A percentile compares a stretch with the other conserved stretches of the same genome.
These are phyloP conservation scores for Pilasporangium apinafurcum DNA, from an alignment of 352 stramenopile species.

Conservation along the genomic window DNA sequence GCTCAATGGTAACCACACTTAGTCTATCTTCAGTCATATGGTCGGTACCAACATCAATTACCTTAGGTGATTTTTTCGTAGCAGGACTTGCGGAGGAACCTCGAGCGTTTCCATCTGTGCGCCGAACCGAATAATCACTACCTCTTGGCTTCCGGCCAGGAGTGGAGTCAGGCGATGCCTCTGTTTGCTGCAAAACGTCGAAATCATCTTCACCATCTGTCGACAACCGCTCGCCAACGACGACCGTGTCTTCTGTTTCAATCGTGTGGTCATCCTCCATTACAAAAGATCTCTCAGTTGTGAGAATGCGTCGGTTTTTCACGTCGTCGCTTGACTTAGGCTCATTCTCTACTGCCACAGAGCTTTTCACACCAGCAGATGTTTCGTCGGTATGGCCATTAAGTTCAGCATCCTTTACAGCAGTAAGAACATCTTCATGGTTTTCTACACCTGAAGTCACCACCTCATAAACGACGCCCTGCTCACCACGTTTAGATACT, in stretches of 20 bases:
- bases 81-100: too few species aligned
- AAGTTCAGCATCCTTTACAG: too few species aligned
- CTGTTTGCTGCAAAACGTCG: slow-evolving; percentile 8
- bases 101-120: too few species aligned
- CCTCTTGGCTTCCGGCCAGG: too few species aligned
- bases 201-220: slow-evolving; percentile 54
- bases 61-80: too few species aligned
- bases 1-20: neutral
- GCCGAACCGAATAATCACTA: too few species aligned
- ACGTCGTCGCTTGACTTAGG: neutral
- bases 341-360: neutral
- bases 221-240: slow-evolving; percentile 47
- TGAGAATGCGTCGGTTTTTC: slow-evolving; percentile 43
- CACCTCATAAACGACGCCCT: too few species aligned
- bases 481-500: too few species aligned
- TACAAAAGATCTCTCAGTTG: slow-evolving; percentile 59
- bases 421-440: neutral
- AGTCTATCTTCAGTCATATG: neutral
- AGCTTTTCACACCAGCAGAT: neutral
- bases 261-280: slow-evolving; percentile 55
- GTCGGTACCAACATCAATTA: too few species aligned
- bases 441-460: neutral
- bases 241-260: slow-evolving; percentile 53
- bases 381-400: neutral
- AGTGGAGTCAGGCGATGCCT: slow-evolving; percentile 5